Evolutionary conservation across 179 eudicot genomes (phyloP), one percentile per base, ranked within the genome.

Genomic region (Dionaea muscipula): DNA sequence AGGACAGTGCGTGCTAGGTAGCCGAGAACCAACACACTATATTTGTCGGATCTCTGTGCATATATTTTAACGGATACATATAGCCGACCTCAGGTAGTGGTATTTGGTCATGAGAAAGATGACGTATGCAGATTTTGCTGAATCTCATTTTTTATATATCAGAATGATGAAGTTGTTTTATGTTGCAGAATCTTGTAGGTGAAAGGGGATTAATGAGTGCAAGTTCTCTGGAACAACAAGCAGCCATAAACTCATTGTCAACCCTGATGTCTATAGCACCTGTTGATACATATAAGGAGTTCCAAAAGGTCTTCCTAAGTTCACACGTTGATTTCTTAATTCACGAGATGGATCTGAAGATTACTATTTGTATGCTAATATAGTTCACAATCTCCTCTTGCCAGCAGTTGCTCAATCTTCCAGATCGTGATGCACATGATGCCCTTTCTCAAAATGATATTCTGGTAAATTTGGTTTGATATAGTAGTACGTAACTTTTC

Each of bases 211-310:
- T 93, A 78, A 70, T 80, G 81, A 88, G 95, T 64, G 35, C 64
- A 35, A 88, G 63, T 61, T 40, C 60, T 55, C 73, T 81, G 47
- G 89, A 81, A 61, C 93, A 82, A 75, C 89, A 79, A 66, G 94
- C 86, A 46, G 95, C 99, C 47, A 55, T 81, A 60, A 33, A 67
- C 64, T 73, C 94, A 37, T 75, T 93, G 69, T 79, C 93, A 51
- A 84, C 96, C 31, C 68, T 93, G 77, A 93, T 93, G 96, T 70
- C 86, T 62, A 67, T 93, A 53, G 51, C 73, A 56, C 96, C 99
- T 12, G 79, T 73, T 66, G 83, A 83, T 68, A 75, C 85, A 47
- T 93, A 77, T 64, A 18, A 50, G n/a, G 93, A 93, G 73, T 93
- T 93, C 76, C 93, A 79, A 68, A 81, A 88, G 95, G 99, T 91